These are phyloP conservation scores for Leucocoprinus leucothites DNA, from an alignment of 768 basidiomycete genomes.

Conservation along the genomic window DNA sequence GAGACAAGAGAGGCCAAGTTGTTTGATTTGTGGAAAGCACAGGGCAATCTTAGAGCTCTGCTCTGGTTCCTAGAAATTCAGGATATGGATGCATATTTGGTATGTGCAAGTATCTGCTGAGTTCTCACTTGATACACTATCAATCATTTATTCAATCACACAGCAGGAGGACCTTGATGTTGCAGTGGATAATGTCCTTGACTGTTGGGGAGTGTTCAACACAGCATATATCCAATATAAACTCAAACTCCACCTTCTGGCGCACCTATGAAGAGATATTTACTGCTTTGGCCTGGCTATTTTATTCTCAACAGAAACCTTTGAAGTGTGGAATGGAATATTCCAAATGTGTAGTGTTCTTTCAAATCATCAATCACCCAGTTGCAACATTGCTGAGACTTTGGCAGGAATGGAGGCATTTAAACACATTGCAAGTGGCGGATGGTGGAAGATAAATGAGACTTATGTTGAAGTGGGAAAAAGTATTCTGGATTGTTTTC, in stretches of 20 bases:
- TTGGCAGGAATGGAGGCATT: slow-evolving; percentile 24
- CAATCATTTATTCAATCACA: too few relatives aligned
- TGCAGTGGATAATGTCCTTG: slow-evolving; percentile 18
- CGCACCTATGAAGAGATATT: slow-evolving; percentile 26
- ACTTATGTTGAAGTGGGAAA: not conserved
- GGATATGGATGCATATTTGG: slow-evolving; percentile 24
- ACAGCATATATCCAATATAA: slow-evolving; percentile 23
- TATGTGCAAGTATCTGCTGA: slow-evolving; percentile 8
- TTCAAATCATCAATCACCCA: slow-evolving; percentile 34
- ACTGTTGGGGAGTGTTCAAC: slow-evolving; percentile 22
- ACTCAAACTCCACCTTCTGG: slow-evolving; percentile 30
- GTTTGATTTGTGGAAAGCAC: slow-evolving; percentile 27
- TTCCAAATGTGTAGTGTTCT: slow-evolving; percentile 31
- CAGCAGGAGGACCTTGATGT: slow-evolving; percentile 16
- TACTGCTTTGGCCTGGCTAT: slow-evolving; percentile 30
- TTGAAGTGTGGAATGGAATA: slow-evolving; percentile 36
- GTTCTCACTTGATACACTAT: too few relatives aligned
- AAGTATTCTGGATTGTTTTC: not conserved
- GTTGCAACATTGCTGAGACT: slow-evolving; percentile 27
- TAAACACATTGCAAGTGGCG: slow-evolving; percentile 29
- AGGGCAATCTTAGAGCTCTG: slow-evolving; percentile 25
- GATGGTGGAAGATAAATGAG: slow-evolving; percentile 21
- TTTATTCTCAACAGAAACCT: slow-evolving; percentile 32
- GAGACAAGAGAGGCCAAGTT: not conserved
- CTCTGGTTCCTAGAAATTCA: slow-evolving; percentile 27